These are phyloP conservation scores for Populus tomentosa DNA, from an alignment of 441 rosid genomes.

Conservation along the genomic window DNA sequence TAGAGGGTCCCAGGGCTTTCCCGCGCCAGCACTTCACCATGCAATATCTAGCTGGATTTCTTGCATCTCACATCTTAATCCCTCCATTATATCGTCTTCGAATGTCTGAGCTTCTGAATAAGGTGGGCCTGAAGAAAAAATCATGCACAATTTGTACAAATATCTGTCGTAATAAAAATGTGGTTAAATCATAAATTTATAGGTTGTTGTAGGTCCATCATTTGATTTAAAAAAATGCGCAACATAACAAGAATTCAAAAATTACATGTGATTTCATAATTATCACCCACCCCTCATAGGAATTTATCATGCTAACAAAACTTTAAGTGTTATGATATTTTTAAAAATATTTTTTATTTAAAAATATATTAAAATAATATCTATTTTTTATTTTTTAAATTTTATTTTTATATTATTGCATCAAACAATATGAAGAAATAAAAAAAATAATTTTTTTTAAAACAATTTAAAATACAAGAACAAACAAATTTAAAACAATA, in stretches of 20 bases:
- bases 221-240: background rate
- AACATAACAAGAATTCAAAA: background rate
- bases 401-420: too few relatives aligned
- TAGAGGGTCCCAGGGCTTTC: constrained; percentile 1
- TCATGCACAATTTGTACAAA: background rate
- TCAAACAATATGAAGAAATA: too few relatives aligned
- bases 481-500: too few relatives aligned
- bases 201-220: background rate
- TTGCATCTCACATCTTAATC: background rate
- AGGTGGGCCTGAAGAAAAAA: background rate
- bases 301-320: background rate
- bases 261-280: background rate
- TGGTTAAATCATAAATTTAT: background rate
- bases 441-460: too few relatives aligned
- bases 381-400: too few relatives aligned
- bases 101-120: background rate
- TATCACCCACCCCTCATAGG: background rate
- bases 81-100: background rate
- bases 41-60: constrained; percentile 3
- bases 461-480: too few relatives aligned
- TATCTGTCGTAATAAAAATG: background rate
- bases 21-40: background rate
- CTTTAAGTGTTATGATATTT: too few relatives aligned
- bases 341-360: too few relatives aligned
- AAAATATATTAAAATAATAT: too few relatives aligned